A percentile compares a stretch with the other conserved stretches of the same genome.
These are phyloP conservation scores for Canavalia gladiata DNA, from an alignment of 306 rosid genomes.

Conservation along the genomic window DNA sequence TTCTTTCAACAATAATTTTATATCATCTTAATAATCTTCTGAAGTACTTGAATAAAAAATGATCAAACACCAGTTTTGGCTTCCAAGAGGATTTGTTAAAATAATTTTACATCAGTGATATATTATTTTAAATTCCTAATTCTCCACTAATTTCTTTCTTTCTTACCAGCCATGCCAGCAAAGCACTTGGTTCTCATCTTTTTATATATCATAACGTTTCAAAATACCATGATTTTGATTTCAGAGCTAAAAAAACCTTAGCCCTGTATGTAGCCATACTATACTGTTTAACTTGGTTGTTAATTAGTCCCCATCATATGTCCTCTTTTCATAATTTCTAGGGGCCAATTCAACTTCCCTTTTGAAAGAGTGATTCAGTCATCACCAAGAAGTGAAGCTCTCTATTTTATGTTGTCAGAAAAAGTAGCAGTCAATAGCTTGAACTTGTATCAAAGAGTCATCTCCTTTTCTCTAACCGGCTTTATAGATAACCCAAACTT, in stretches of 20 bases:
- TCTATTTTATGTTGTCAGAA: conserved; percentile 19
- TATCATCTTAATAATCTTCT: conserved; percentile 29
- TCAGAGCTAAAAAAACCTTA: conserved; percentile 24
- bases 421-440: conserved; percentile 45
- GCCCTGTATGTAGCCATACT: conserved; percentile 9
- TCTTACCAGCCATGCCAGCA: conserved; percentile 46
- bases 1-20: conserved; percentile 46
- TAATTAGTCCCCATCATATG: conserved; percentile 40
- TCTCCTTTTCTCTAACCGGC: conserved; percentile 41
- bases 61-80: not conserved
- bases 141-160: conserved; percentile 52
- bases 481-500: conserved; percentile 21
- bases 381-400: conserved; percentile 45
- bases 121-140: conserved; percentile 29
- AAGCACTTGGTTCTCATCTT: conserved; percentile 30
- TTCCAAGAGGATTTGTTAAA: conserved; percentile 6
- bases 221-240: conserved; percentile 30
- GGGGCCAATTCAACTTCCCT: conserved; percentile 38
- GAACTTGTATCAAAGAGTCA: conserved; percentile 51
- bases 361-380: conserved; percentile 34
- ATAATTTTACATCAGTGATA: conserved; percentile 32
- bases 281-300: conserved; percentile 32
- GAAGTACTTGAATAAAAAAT: conserved; percentile 9
- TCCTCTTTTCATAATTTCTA: conserved; percentile 40
- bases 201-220: not conserved